Percentiles rank a stretch among this genome's conserved stretches.
Evolutionary conservation across 2,329 filamentous ascomycete species (phyloP).

Genomic region (Exophiala aquamarina): DNA sequence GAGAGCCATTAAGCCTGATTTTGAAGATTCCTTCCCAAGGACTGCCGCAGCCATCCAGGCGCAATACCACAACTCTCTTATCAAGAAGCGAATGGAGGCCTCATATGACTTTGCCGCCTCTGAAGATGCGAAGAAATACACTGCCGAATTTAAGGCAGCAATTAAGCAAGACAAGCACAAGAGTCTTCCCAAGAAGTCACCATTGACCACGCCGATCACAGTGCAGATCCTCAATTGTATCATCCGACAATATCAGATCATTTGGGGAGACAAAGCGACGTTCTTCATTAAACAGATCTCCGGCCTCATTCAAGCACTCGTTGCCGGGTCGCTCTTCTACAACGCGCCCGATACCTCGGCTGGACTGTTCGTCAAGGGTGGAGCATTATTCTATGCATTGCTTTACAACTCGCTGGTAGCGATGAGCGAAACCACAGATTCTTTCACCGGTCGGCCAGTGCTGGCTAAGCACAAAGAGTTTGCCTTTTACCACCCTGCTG

Average conservation of each 20-base stretch:
- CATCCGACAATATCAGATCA: constrained; percentile 62
- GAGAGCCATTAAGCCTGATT: constrained; percentile 44
- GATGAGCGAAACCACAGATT: constrained; percentile 66
- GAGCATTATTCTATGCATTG: constrained; percentile 63
- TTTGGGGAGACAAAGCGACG: constrained; percentile 65
- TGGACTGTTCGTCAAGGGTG: constrained; percentile 64
- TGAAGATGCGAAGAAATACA: constrained; percentile 49
- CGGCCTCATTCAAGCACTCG: constrained; percentile 59
- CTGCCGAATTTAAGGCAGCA: constrained; percentile 54
- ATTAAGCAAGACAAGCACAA: constrained; percentile 58
- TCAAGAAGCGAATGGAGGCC: constrained; percentile 51
- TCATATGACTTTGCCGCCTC: constrained; percentile 60
- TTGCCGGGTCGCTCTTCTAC: constrained; percentile 68
- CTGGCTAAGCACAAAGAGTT: constrained; percentile 60
- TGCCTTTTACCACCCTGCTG: constrained; percentile 56
- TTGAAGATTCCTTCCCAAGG: constrained; percentile 45
- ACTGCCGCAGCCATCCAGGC: constrained; percentile 46
- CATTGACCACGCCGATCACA: constrained; percentile 55
- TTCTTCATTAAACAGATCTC: constrained; percentile 63
- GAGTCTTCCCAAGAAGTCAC: constrained; percentile 52
- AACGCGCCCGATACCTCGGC: constrained; percentile 56
- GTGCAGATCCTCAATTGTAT: constrained; percentile 58
- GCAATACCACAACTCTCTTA: constrained; percentile 54
- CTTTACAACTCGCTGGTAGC: constrained; percentile 62
- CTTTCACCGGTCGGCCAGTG: constrained; percentile 61